Conservation (phyloP, 768 basidiomycete genomes). For the Trametes coccinea region DNA sequence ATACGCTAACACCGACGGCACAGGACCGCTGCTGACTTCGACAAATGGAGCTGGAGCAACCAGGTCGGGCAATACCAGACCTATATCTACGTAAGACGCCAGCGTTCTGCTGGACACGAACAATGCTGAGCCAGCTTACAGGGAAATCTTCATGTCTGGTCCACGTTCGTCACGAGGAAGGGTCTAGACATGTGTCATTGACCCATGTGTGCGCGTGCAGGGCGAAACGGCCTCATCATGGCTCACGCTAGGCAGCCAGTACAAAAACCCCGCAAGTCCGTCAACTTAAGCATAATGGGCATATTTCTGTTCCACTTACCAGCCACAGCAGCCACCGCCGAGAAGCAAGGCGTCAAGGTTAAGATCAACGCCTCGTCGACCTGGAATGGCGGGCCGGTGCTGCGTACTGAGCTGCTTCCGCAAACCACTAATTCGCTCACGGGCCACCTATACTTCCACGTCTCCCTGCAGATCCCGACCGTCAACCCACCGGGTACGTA, state of each 20-base stretch:
- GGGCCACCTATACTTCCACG: conserved; percentile 26
- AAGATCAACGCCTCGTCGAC: conserved; percentile 28
- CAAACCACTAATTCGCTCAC: conserved; percentile 34
- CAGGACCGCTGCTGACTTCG: conserved; percentile 26
- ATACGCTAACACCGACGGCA: neutral
- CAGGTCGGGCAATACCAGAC: conserved; percentile 34
- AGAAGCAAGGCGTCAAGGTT: conserved; percentile 36
- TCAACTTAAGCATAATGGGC: neutral
- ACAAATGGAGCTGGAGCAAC: conserved; percentile 35
- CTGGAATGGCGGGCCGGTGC: conserved; percentile 36
- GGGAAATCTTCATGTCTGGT: conserved; percentile 24
- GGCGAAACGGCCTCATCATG: conserved; percentile 27
- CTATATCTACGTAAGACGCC: conserved; percentile 34
- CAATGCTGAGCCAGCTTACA: conserved; percentile 7
- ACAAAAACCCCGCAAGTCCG: conserved; percentile 35
- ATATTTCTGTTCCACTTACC: neutral
- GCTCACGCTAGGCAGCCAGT: conserved; percentile 27
- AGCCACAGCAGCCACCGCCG: conserved; percentile 24
- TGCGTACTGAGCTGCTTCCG: conserved; percentile 35
- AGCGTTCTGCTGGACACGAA: conserved; percentile 20
- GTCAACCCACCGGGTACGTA: conserved; percentile 23
- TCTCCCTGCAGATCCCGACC: conserved; percentile 26
- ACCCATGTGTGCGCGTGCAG: neutral
- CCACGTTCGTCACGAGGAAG: neutral
- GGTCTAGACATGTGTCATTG: neutral